A percentile compares a stretch with the other conserved stretches of the same genome.
These are phyloP conservation scores for Curvularia hawaiiensis DNA, from an alignment of 2,329 filamentous ascomycete species.

Conservation along the genomic window DNA sequence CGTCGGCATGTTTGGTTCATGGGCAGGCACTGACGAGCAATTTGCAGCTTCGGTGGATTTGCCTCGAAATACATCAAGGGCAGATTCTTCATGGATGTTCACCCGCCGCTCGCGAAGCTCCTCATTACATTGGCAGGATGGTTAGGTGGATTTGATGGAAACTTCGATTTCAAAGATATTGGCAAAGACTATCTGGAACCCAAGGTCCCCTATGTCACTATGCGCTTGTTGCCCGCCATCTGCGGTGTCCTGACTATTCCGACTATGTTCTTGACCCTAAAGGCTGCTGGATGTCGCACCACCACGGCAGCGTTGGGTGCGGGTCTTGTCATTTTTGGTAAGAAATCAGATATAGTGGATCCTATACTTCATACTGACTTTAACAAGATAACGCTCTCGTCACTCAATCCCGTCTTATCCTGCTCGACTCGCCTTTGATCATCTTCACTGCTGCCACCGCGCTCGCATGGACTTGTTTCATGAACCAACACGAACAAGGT, in stretches of 20 bases:
- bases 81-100: conserved; percentile 99
- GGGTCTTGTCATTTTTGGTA: conserved; percentile 88
- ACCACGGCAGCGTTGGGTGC: conserved; percentile 83
- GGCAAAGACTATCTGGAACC: conserved; percentile 98
- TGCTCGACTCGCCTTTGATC: conserved; percentile 93
- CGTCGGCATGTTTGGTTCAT: neutral
- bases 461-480: conserved; percentile 89
- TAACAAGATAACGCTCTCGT: conserved; percentile 85
- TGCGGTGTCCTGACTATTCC: conserved; percentile 88
- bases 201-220: conserved; percentile 93
- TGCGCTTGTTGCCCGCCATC: conserved; percentile 91
- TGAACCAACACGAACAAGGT: conserved; percentile 94
- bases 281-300: conserved; percentile 86
- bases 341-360: conserved; percentile 16
- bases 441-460: conserved; percentile 92
- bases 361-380: conserved; percentile 24
- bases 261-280: conserved; percentile 92
- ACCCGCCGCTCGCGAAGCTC: conserved; percentile 94
- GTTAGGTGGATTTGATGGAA: conserved; percentile 91
- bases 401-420: conserved; percentile 92
- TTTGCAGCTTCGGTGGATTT: conserved; percentile 87
- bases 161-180: conserved; percentile 99
- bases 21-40: conserved; percentile 26
- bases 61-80: conserved; percentile 99
- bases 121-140: conserved; percentile 94